Evolutionary conservation across 140 eudicot species (phyloP).

Genomic region (Anethum foeniculum): DNA sequence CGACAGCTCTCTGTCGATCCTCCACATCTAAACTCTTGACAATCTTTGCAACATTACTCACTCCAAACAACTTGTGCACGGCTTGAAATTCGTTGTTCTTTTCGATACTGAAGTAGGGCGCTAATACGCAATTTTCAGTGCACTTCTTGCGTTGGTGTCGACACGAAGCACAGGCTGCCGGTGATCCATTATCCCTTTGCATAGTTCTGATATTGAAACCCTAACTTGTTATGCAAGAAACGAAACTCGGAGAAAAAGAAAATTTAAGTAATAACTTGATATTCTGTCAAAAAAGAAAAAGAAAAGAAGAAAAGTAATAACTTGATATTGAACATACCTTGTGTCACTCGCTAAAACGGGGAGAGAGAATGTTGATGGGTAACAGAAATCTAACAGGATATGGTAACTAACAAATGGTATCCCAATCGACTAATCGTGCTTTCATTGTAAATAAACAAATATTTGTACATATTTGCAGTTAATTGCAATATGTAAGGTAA

Average conservation of each 20-base stretch:
- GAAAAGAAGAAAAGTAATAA: background rate
- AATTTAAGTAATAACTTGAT: background rate
- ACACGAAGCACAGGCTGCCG: background rate
- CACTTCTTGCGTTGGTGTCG: constrained; percentile 5
- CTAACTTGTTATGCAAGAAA: background rate
- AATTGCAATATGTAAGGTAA: no score
- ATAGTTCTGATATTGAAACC: background rate
- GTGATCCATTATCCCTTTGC: constrained; percentile 1
- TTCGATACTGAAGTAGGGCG: background rate
- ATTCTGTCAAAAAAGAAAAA: background rate
- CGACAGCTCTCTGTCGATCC: background rate
- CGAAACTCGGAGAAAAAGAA: background rate
- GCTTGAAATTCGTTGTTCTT: background rate
- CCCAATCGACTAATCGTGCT: background rate
- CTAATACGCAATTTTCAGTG: background rate
- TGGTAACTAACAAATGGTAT: background rate
- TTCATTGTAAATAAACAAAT: no score
- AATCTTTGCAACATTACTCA: background rate
- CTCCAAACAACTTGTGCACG: background rate
- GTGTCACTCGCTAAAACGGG: background rate
- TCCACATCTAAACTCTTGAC: background rate
- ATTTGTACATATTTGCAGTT: no score
- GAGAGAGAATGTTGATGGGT: background rate
- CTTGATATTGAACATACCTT: background rate
- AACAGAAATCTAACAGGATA: background rate